Percentiles rank a stretch among this genome's conserved stretches.
Conservation (phyloP, 352 stramenopile genomes). For the Thalassiosira mediterranea region DNA sequence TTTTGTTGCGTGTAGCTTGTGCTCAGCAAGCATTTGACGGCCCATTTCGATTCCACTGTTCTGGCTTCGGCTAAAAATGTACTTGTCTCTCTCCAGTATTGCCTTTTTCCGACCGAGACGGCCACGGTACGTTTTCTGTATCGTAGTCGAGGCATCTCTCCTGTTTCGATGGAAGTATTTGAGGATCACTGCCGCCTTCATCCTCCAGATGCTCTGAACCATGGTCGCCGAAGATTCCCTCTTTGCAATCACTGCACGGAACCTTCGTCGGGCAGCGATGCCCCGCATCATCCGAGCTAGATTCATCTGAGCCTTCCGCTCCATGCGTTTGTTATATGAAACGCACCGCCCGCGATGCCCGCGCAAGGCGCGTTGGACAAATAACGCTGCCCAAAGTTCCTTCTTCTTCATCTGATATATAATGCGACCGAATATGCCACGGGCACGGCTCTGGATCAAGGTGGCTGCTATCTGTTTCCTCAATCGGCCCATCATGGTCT, state of each 20-base stretch:
- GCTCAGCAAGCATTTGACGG: constrained; percentile 94
- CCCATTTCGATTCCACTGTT: constrained; percentile 93
- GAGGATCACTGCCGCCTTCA: constrained; percentile 73
- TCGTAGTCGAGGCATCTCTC: constrained; percentile 80
- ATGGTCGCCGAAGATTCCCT: constrained; percentile 78
- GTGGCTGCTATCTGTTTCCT: constrained; percentile 85
- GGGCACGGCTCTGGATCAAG: constrained; percentile 88
- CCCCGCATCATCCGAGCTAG: constrained; percentile 90
- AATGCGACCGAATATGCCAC: constrained; percentile 85
- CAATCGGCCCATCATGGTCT: constrained; percentile 86
- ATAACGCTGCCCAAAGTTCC: constrained; percentile 88
- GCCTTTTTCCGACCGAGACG: constrained; percentile 87
- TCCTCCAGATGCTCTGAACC: constrained; percentile 88
- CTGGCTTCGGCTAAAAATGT: constrained; percentile 92
- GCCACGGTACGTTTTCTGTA: constrained; percentile 91
- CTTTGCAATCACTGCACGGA: constrained; percentile 72
- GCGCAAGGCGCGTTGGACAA: constrained; percentile 91
- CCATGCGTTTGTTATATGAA: constrained; percentile 85
- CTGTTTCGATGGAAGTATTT: constrained; percentile 65
- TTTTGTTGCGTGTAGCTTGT: constrained; percentile 93
- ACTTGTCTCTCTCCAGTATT: constrained; percentile 90
- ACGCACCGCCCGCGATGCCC: constrained; percentile 87
- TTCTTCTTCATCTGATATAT: constrained; percentile 80
- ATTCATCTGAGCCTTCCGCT: constrained; percentile 86
- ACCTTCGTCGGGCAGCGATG: constrained; percentile 78